These are phyloP conservation scores for Kwoniella europaea DNA, from an alignment of 768 basidiomycete species.

Conservation along the genomic window DNA sequence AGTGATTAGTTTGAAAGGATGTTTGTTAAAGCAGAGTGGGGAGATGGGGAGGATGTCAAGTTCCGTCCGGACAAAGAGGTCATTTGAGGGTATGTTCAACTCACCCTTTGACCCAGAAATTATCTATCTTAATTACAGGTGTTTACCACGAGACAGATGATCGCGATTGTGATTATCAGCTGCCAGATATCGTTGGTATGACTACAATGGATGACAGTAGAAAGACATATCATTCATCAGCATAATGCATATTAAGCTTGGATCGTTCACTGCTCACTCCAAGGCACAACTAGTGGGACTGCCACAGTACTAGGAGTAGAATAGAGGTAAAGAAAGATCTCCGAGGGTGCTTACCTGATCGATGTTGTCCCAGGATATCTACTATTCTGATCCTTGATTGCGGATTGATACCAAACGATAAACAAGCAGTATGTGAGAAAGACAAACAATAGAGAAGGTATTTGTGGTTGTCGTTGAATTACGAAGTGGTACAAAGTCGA, in stretches of 20 bases:
- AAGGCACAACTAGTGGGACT: slow-evolving; percentile 1
- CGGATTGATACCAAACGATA: background rate
- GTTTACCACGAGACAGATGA: background rate
- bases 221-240: background rate
- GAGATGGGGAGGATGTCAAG: background rate
- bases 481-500: background rate
- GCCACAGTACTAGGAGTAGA: background rate
- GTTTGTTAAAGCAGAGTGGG: background rate
- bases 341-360: background rate
- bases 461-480: background rate
- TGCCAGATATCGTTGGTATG: background rate
- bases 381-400: background rate
- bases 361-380: background rate
- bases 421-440: background rate
- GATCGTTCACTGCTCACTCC: background rate
- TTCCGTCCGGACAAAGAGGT: background rate
- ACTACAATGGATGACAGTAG: background rate
- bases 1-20: background rate
- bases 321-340: too few species aligned
- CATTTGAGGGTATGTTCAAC: background rate
- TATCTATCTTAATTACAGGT: background rate
- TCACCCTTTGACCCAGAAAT: slow-evolving; percentile 7
- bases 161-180: background rate
- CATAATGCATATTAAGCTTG: slow-evolving; percentile 11
- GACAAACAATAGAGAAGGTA: too few species aligned